Evolutionary conservation across 2,329 filamentous ascomycete genomes (phyloP).

Genomic region (Aureobasidium sp.): DNA sequence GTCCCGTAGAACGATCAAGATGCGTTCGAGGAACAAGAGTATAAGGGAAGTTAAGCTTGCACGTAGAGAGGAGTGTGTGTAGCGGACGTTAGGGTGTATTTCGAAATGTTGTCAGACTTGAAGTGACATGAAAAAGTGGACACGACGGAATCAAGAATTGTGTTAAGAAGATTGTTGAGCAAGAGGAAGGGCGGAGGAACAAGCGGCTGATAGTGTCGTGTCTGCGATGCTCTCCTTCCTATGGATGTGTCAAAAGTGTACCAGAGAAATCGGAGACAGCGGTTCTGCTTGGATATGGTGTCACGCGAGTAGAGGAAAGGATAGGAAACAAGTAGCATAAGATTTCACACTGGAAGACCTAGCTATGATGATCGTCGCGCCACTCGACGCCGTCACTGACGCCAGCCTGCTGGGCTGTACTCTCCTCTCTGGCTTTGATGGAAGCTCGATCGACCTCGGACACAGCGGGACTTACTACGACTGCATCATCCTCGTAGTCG

Average conservation of each 20-base stretch:
- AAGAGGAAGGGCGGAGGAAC: no score
- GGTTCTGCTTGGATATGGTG: no score
- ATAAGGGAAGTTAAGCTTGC: neutral
- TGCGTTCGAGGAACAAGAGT: neutral
- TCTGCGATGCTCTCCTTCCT: no score
- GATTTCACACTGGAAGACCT: neutral
- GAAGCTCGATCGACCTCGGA: slow-evolving; percentile 4
- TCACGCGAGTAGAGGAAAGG: neutral
- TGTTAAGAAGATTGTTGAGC: no score
- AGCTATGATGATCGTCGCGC: slow-evolving; percentile 11
- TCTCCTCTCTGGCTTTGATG: slow-evolving; percentile 2
- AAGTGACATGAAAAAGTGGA: no score
- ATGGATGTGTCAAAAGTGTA: no score
- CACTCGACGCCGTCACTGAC: slow-evolving; percentile 13
- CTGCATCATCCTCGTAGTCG: slow-evolving; percentile 13
- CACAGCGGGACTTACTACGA: slow-evolving; percentile 8
- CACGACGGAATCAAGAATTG: no score
- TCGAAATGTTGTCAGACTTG: no score
- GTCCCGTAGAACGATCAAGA: neutral
- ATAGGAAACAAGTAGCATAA: neutral
- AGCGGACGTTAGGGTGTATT: no score
- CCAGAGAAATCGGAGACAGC: no score
- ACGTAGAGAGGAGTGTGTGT: neutral
- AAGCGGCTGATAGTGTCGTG: no score
- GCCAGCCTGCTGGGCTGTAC: neutral